A percentile compares a stretch with the other conserved stretches of the same genome.
Conservation (phyloP, 2,329 filamentous ascomycete species). For the Periconia digitata region DNA sequence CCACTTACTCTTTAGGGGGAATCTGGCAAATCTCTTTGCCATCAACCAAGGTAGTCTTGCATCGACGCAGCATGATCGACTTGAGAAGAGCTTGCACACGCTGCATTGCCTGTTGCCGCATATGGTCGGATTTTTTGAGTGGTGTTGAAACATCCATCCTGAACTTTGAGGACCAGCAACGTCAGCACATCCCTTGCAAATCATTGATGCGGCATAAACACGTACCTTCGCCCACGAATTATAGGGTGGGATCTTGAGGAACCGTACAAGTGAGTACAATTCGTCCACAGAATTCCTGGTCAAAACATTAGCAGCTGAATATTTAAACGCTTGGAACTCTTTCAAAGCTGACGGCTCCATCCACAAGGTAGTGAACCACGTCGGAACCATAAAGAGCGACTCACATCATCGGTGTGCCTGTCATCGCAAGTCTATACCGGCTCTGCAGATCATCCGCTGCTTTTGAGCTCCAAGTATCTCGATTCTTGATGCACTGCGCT, state of each 20-base stretch:
- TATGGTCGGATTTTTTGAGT: slow-evolving; percentile 48
- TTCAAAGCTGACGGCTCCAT: too few species aligned
- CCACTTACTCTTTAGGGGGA: slow-evolving; percentile 58
- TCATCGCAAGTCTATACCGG: slow-evolving; percentile 71
- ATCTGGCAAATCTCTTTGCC: slow-evolving; percentile 74
- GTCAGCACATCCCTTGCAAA: too few species aligned
- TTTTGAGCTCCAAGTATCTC: slow-evolving; percentile 61
- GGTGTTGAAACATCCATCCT: slow-evolving; percentile 52
- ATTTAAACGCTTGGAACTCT: too few species aligned
- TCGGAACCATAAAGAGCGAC: background rate
- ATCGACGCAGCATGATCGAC: slow-evolving; percentile 78
- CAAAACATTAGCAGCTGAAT: too few species aligned
- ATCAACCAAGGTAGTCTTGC: slow-evolving; percentile 76
- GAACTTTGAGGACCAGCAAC: too few species aligned
- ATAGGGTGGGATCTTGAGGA: slow-evolving; percentile 77
- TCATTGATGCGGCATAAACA: too few species aligned
- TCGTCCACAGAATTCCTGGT: slow-evolving; percentile 80
- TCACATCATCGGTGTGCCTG: slow-evolving; percentile 63
- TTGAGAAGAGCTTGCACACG: slow-evolving; percentile 75
- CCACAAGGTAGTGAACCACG: slow-evolving; percentile 1
- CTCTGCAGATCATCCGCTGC: slow-evolving; percentile 62
- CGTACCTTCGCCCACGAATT: slow-evolving; percentile 54
- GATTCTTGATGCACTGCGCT: slow-evolving; percentile 80
- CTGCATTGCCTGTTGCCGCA: slow-evolving; percentile 60
- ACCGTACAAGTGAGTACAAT: slow-evolving; percentile 74